Conservation (phyloP, 192 early-diverging fungal species). For the Entomortierella lignicola region DNA sequence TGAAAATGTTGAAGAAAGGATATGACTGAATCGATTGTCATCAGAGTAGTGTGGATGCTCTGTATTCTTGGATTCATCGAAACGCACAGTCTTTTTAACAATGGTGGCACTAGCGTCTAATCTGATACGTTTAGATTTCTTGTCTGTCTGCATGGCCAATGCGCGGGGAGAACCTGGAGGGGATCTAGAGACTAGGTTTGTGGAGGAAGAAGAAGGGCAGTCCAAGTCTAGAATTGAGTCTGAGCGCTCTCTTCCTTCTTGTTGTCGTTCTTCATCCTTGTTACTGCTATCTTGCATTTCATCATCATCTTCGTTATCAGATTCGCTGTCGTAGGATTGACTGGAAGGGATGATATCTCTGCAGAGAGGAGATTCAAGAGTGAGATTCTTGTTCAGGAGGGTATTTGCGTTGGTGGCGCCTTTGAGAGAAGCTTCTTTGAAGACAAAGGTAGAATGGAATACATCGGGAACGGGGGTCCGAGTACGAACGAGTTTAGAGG, state of each 20-base stretch:
- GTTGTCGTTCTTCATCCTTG: constrained; percentile 10
- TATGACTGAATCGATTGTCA: neutral
- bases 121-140: constrained; percentile 25
- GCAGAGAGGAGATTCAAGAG: neutral
- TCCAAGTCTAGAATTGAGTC: constrained; percentile 3
- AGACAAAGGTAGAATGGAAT: neutral
- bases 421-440: neutral
- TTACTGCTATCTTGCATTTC: neutral
- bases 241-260: constrained; percentile 5
- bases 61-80: constrained; percentile 31
- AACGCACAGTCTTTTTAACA: constrained; percentile 25
- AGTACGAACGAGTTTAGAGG: constrained; percentile 5
- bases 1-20: neutral
- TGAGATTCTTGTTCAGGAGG: constrained; percentile 1
- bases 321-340: neutral
- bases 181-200: neutral
- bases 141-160: constrained; percentile 22
- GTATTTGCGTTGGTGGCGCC: constrained; percentile 8
- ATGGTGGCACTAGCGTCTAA: neutral
- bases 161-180: constrained; percentile 12
- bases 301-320: neutral
- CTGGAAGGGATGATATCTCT: constrained; percentile 2
- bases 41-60: constrained; percentile 6
- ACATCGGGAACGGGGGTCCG: constrained; percentile 7
- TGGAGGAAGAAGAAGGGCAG: neutral